Evolutionary conservation across 208 protist genomes (phyloP), one percentile per base, ranked within the genome.

Genomic region (Leishmania lainsoni): DNA sequence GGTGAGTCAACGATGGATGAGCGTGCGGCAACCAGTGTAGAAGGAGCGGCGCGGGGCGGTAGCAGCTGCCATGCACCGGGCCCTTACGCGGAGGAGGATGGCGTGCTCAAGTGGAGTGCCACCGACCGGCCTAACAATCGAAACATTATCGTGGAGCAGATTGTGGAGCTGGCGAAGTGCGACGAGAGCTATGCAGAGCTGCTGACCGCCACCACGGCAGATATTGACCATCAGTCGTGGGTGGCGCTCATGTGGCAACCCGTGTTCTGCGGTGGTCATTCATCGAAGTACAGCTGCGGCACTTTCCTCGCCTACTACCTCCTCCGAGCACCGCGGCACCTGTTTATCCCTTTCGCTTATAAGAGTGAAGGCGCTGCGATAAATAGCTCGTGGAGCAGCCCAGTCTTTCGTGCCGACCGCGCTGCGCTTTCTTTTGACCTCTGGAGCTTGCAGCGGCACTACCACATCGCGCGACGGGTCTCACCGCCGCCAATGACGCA

Each of bases 221-320:
- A 97, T 78, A 73, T 96, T 2, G 91, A 95, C 79, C 83, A 94
- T 73, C 90, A 94, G 82, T 97, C 94, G 72, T 97, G 94, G 93
- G 81, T 97, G 54, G 91, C 91, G n/a, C 81, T 97, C 29, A 86
- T 97, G 78, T 96, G 92, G 92, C 91, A 94, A 80, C 94, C 94
- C 10, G 92, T 95, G 48, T 97, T 92, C 86, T 91, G 89, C 83
- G 90, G 92, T 73, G 84, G 86, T 42, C 94, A 97, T 80, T 86
- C 87, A 12, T 87, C 91, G 16, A 95, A 97, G 86, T 81, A 95
- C 86, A 95, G 88, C 84, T 94, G 91, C 81, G 94, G 94, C 54
- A 88, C 88, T 71, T 97, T 97, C 79, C 87, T 97, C 65, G 91
- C 89, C 66, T 97, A 89, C 79, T 97, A 97, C 84, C 85, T 95